Evolutionary conservation across 148 eudicot species (phyloP).

Genomic region (Camellia granthamiana): DNA sequence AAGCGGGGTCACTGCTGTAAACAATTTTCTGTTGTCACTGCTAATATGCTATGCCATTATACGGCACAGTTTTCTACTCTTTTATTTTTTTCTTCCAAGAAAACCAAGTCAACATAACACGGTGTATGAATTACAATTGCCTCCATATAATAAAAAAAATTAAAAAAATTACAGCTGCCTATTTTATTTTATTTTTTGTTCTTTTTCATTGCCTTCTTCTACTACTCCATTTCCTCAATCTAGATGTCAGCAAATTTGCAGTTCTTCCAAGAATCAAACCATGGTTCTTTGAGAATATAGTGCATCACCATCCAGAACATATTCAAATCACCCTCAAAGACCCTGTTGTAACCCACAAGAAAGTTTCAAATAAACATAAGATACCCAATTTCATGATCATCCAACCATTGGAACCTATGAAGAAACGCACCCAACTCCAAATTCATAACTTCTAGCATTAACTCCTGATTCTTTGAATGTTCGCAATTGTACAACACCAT

Average conservation of each 20-base stretch:
- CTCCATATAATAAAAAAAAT: background rate
- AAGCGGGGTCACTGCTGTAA: too few species aligned
- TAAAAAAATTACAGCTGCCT: background rate
- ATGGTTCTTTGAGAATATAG: conserved; percentile 90
- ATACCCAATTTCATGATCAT: conserved; percentile 81
- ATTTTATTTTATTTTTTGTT: background rate
- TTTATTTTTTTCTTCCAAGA: too few species aligned
- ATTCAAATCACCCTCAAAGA: conserved; percentile 48
- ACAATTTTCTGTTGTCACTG: too few species aligned
- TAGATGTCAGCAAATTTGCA: conserved; percentile 84
- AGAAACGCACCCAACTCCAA: conserved; percentile 64
- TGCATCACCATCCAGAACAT: conserved; percentile 78
- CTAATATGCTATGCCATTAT: too few species aligned
- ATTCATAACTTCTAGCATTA: conserved; percentile 76
- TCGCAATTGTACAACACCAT: conserved; percentile 95
- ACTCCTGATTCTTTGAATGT: conserved; percentile 62
- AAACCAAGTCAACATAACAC: background rate
- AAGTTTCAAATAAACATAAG: conserved; percentile 91
- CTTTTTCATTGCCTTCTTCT: conserved; percentile 25
- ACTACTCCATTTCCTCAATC: conserved; percentile 61
- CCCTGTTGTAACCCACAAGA: conserved; percentile 89
- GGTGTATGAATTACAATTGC: background rate
- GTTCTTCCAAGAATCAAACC: conserved; percentile 92
- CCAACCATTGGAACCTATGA: conserved; percentile 90
- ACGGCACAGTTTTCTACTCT: too few species aligned